phyloP scores from a whole-genome alignment of 768 basidiomycete genomes.

The Termitomyces sp. region DNA sequence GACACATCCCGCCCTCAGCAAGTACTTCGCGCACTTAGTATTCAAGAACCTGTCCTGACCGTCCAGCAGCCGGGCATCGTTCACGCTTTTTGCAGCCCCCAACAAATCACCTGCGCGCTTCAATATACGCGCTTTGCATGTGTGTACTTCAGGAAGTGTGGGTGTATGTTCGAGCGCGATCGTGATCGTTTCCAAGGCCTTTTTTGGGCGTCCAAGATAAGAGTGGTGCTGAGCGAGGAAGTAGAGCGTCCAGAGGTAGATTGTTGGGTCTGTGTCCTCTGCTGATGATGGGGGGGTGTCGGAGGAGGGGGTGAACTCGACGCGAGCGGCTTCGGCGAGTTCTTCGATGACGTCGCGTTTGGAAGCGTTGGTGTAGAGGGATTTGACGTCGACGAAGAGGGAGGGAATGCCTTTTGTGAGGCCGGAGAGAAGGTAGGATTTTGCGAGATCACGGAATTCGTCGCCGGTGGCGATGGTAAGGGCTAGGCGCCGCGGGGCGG shows the following conservation, averaged over 20 bases:
- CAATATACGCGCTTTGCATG: constrained; percentile 76
- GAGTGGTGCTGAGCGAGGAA: constrained; percentile 92
- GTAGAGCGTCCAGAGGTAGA: constrained; percentile 93
- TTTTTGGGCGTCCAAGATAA: constrained; percentile 46
- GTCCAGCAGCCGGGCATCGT: constrained; percentile 82
- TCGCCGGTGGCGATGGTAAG: constrained; percentile 66
- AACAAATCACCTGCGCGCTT: constrained; percentile 82
- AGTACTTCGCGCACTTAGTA: constrained; percentile 90
- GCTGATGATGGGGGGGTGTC: constrained; percentile 19
- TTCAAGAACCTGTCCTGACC: constrained; percentile 96
- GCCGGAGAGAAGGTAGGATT: constrained; percentile 64
- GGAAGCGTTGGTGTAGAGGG: constrained; percentile 61
- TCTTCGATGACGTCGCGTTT: constrained; percentile 72
- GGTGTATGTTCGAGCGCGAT: constrained; percentile 82
- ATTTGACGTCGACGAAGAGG: constrained; percentile 88
- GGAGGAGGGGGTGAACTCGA: constrained; percentile 28
- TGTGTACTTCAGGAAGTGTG: constrained; percentile 86
- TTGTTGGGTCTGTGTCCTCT: constrained; percentile 57
- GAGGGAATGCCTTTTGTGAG: constrained; percentile 89
- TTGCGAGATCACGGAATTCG: constrained; percentile 61
- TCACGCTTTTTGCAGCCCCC: constrained; percentile 71
- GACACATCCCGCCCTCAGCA: constrained; percentile 75
- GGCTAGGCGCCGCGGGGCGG: constrained; percentile 70
- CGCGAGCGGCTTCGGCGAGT: constrained; percentile 51
- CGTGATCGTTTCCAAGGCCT: constrained; percentile 62